A percentile compares a stretch with the other conserved stretches of the same genome.
These are phyloP conservation scores for Carpinus fangiana DNA, from an alignment of 306 rosid species.

Conservation along the genomic window DNA sequence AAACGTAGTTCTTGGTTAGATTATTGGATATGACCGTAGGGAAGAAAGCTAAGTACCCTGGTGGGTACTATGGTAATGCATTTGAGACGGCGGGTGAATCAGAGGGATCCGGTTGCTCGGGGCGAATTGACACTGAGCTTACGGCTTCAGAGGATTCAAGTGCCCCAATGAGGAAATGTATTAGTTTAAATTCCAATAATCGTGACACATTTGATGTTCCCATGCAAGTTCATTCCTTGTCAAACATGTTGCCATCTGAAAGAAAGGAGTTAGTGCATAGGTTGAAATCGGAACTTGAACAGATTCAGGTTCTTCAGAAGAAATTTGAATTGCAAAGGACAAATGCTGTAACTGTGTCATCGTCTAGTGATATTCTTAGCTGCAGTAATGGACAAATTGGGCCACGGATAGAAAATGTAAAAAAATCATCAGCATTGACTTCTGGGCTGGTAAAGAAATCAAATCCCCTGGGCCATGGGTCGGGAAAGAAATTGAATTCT, in stretches of 20 bases:
- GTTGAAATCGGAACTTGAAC: slow-evolving; percentile 69
- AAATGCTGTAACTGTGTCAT: slow-evolving; percentile 54
- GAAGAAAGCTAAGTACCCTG: slow-evolving; percentile 48
- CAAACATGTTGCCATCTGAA: slow-evolving; percentile 44
- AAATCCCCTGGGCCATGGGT: slow-evolving; percentile 31
- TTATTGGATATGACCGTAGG: slow-evolving; percentile 33
- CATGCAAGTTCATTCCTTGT: slow-evolving; percentile 54
- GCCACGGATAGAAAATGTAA: slow-evolving; percentile 34
- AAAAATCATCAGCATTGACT: slow-evolving; percentile 37
- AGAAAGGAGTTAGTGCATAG: slow-evolving; percentile 51
- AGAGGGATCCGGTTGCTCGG: slow-evolving; percentile 83
- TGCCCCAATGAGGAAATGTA: slow-evolving; percentile 55
- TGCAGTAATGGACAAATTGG: slow-evolving; percentile 56
- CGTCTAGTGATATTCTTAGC: slow-evolving; percentile 78
- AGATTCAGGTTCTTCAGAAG: slow-evolving; percentile 56
- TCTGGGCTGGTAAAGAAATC: slow-evolving; percentile 35
- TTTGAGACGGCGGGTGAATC: slow-evolving; percentile 58
- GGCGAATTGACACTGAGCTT: slow-evolving; percentile 61
- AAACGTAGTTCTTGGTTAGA: slow-evolving; percentile 10
- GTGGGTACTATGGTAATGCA: slow-evolving; percentile 54
- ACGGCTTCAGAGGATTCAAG: slow-evolving; percentile 70
- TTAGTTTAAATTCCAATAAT: slow-evolving; percentile 51
- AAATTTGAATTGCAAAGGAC: slow-evolving; percentile 56
- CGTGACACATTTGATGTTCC: slow-evolving; percentile 43
- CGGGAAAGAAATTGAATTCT: slow-evolving; percentile 34